These are phyloP conservation scores for Metarhizium guizhouense DNA, from an alignment of 2,329 filamentous ascomycete genomes.

Conservation along the genomic window DNA sequence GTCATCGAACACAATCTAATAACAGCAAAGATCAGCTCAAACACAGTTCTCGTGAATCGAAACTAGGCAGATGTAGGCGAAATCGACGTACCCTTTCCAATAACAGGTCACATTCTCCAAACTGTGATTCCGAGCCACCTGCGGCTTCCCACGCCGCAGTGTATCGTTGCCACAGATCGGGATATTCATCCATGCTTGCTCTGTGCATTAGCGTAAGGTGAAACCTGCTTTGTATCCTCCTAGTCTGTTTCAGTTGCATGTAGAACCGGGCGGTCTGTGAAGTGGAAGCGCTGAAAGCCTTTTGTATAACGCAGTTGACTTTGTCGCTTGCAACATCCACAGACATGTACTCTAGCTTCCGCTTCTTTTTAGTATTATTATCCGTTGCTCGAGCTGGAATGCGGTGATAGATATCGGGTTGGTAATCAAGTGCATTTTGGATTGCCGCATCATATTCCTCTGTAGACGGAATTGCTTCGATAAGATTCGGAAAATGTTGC, in stretches of 20 bases:
- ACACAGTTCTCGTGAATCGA: neutral
- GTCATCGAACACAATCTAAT: slow-evolving; percentile 67
- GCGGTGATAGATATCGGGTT: slow-evolving; percentile 65
- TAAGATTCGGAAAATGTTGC: slow-evolving; percentile 66
- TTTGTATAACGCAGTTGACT: slow-evolving; percentile 51
- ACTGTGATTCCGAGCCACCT: slow-evolving; percentile 18
- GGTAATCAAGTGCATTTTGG: slow-evolving; percentile 64
- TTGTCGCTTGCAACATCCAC: slow-evolving; percentile 35
- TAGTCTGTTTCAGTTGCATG: slow-evolving; percentile 60
- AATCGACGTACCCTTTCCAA: slow-evolving; percentile 44
- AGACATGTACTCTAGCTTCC: slow-evolving; percentile 48
- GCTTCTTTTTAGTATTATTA: slow-evolving; percentile 35
- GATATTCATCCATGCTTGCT: slow-evolving; percentile 47
- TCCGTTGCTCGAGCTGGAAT: slow-evolving; percentile 44
- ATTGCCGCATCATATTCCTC: slow-evolving; percentile 76
- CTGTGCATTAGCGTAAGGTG: slow-evolving; percentile 93
- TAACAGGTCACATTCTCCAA: slow-evolving; percentile 57
- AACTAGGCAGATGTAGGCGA: neutral
- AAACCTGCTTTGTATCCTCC: slow-evolving; percentile 75
- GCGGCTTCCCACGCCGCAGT: slow-evolving; percentile 42
- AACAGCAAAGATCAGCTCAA: slow-evolving; percentile 11
- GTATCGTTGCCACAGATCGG: slow-evolving; percentile 71
- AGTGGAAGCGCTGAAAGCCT: slow-evolving; percentile 51
- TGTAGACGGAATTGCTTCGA: slow-evolving; percentile 60
- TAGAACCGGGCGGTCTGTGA: slow-evolving; percentile 51